Evolutionary conservation across 805 yeast genomes (phyloP).

Genomic region (Nakazawaea laoshanensis): DNA sequence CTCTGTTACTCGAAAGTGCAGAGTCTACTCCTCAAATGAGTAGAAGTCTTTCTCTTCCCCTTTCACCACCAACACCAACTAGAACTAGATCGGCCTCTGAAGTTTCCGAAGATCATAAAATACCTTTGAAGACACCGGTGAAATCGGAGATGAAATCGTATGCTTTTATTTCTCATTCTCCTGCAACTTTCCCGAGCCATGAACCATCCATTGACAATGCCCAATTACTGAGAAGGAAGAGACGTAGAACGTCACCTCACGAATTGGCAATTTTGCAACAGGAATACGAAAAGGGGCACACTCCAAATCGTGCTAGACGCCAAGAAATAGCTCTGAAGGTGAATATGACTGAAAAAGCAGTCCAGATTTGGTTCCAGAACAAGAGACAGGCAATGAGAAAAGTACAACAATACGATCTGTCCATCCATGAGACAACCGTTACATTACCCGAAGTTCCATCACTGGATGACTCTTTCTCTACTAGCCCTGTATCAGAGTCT

Average conservation of each 20-base stretch:
- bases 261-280: conserved; percentile 75
- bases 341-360: conserved; percentile 94
- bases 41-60: background rate
- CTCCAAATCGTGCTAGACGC: conserved; percentile 75
- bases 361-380: conserved; percentile 98
- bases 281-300: conserved; percentile 68
- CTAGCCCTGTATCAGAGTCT: conserved; percentile 8
- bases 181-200: conserved; percentile 74
- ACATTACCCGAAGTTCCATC: conserved; percentile 9
- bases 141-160: conserved; percentile 31
- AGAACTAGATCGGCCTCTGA: background rate
- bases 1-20: conserved; percentile 1
- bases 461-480: conserved; percentile 2
- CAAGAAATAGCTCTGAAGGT: conserved; percentile 72
- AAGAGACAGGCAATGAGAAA: conserved; percentile 77
- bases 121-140: too few species aligned
- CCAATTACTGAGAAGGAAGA: conserved; percentile 86
- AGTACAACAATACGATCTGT: conserved; percentile 10
- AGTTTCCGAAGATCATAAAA: too few species aligned
- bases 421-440: conserved; percentile 9
- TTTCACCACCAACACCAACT: background rate
- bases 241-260: conserved; percentile 89
- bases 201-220: conserved; percentile 85
- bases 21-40: background rate
- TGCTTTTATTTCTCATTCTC: conserved; percentile 92